phyloP scores from a whole-genome alignment of 495 filamentous ascomycete species.

The Annulohypoxylon maeteangense region DNA sequence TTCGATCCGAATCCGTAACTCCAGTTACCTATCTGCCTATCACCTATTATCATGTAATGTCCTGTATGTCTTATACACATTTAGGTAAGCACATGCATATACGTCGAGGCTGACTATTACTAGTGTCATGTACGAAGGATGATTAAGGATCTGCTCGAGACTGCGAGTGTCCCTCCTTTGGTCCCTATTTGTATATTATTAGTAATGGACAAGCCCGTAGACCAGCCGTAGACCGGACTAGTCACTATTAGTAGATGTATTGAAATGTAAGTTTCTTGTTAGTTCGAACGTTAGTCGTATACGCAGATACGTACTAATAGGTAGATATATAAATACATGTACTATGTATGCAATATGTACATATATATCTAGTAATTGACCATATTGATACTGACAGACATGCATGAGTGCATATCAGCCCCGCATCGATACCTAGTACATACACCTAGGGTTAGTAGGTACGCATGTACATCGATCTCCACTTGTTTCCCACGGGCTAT shows the following conservation, averaged over 20 bases:
- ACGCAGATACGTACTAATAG: not conserved
- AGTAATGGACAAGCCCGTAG: not conserved
- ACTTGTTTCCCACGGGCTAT: slow-evolving; percentile 46
- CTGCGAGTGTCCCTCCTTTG: not conserved
- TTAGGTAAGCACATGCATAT: slow-evolving; percentile 1
- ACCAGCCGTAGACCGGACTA: not conserved
- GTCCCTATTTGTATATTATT: slow-evolving; percentile 1
- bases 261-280: slow-evolving; percentile 15
- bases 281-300: not conserved
- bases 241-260: slow-evolving; percentile 4
- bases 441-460: not conserved
- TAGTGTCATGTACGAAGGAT: slow-evolving; percentile 1
- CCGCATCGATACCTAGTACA: slow-evolving; percentile 41
- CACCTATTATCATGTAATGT: no score
- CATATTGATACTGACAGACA: slow-evolving; percentile 40
- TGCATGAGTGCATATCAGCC: slow-evolving; percentile 45
- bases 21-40: not conserved
- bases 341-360: not conserved
- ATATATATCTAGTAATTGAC: slow-evolving; percentile 5
- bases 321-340: not conserved
- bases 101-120: not conserved
- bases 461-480: slow-evolving; percentile 8
- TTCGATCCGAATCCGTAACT: no score
- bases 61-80: slow-evolving; percentile 4
- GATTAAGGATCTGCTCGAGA: not conserved